Conservation (phyloP, 352 stramenopile species). For the Phytophthora nicotianae region DNA sequence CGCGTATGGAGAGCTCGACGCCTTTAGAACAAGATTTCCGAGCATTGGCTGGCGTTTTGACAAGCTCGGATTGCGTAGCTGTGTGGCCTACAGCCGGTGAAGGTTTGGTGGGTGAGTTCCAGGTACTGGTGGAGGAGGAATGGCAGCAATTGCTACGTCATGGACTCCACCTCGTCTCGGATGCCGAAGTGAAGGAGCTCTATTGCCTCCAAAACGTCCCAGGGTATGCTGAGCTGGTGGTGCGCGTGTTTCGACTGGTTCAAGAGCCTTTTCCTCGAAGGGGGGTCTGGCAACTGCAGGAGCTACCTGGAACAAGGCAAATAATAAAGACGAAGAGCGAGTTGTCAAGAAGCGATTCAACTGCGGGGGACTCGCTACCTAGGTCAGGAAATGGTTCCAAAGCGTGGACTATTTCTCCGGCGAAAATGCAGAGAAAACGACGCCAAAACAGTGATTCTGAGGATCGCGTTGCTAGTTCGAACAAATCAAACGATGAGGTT, state of each 20-base stretch:
- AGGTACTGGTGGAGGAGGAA: constrained; percentile 38
- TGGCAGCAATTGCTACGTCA: constrained; percentile 34
- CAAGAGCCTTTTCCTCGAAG: constrained; percentile 1
- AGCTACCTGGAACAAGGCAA: not conserved
- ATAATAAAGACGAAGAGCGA: not conserved
- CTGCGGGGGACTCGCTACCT: constrained; percentile 4
- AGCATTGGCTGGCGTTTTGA: constrained; percentile 3
- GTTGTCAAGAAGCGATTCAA: not conserved
- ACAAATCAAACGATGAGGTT: constrained; percentile 5
- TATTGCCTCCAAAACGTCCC: constrained; percentile 46
- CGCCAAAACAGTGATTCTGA: not conserved
- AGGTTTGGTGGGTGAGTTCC: constrained; percentile 27
- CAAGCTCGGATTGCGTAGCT: not conserved
- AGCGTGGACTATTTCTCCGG: constrained; percentile 1
- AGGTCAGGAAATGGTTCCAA: not conserved
- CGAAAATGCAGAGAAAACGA: constrained; percentile 15
- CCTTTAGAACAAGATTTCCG: constrained; percentile 5
- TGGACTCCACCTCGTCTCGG: constrained; percentile 34
- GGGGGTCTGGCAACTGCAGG: constrained; percentile 20
- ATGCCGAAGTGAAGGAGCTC: constrained; percentile 26
- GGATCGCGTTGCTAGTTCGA: not conserved
- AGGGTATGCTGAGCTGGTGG: constrained; percentile 27
- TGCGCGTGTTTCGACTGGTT: constrained; percentile 33
- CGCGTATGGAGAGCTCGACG: constrained; percentile 3
- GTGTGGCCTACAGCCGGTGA: constrained; percentile 17